Evolutionary conservation across 2,329 filamentous ascomycete genomes (phyloP), one percentile per base, ranked within the genome.

Genomic region (Aspergillus sojae): DNA sequence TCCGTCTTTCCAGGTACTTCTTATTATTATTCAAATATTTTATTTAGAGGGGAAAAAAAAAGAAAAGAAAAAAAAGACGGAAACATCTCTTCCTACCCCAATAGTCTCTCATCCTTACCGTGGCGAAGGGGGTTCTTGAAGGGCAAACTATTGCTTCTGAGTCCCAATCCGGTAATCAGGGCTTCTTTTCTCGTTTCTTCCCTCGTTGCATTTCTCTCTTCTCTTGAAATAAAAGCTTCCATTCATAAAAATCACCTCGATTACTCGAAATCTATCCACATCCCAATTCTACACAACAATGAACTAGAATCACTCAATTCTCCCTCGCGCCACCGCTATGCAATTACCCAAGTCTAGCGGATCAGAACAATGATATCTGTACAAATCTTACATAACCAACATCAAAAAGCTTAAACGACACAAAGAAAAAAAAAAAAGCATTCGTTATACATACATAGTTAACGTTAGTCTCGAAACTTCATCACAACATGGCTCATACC

Each of bases 311-410:
- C 52, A 36, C 34, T 52, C 45, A 53, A 39, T 46, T 41, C 30
- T 53, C 57, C 34, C 41, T 46, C 60, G 65, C 55, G 66, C 62
- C 64, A 60, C 59, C 60, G 66, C 64, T 72, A 72, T 71, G 64
- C 61, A 67, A n/a, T 53, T 23, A 55, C 53, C 32, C 30, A 53
- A 53, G 34, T 59, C 57, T 59, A 59, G 46, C 34, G 57, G 57
- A 56, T 30, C 11, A 10, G 12, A 9, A 19, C 2, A 4, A 26
- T 21, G 46, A 60, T 26, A 52, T 50, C 45, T 52, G 48, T 60
- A 50, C 57, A 60, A 48, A 32, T 48, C n/a, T 26, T 32, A 53
- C 32, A 57, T 19, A 62, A 30, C 34, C 45, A 43, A 46, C 59
- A 23, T 52, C 50, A 10, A 28, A 58, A 60, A 58, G n/a, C 19